Evolutionary conservation across 1,139 yeast genomes (phyloP).

Genomic region (Kluyveromyces sp.): DNA sequence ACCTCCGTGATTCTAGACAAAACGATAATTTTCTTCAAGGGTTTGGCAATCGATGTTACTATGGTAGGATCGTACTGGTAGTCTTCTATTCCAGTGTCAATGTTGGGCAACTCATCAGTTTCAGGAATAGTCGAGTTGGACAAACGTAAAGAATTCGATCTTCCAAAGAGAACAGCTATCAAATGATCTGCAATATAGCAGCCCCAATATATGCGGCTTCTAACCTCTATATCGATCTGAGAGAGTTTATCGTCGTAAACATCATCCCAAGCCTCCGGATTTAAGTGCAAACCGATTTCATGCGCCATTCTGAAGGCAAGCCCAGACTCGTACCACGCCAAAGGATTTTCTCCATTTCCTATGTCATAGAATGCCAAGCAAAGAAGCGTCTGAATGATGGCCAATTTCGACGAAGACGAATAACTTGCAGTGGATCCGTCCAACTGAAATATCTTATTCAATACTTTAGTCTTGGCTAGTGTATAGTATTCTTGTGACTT

Average conservation of each 20-base stretch:
- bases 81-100: slow-evolving; percentile 43
- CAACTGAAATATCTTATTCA: slow-evolving; percentile 39
- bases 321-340: slow-evolving; percentile 59
- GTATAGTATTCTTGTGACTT: slow-evolving; percentile 41
- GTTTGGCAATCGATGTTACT: slow-evolving; percentile 34
- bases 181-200: slow-evolving; percentile 56
- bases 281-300: slow-evolving; percentile 53
- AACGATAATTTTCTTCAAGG: slow-evolving; percentile 43
- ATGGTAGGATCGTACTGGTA: slow-evolving; percentile 29
- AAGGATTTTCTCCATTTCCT: slow-evolving; percentile 47
- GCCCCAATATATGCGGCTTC: slow-evolving; percentile 59
- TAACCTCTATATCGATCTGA: slow-evolving; percentile 41
- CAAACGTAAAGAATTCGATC: slow-evolving; percentile 47
- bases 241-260: slow-evolving; percentile 28
- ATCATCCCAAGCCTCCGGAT: slow-evolving; percentile 47
- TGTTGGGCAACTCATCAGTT: slow-evolving; percentile 51
- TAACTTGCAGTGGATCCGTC: slow-evolving; percentile 22
- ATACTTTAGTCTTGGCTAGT: slow-evolving; percentile 40
- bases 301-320: slow-evolving; percentile 57
- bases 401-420: slow-evolving; percentile 25
- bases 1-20: slow-evolving; percentile 50
- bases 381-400: slow-evolving; percentile 41
- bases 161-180: slow-evolving; percentile 47
- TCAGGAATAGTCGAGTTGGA: slow-evolving; percentile 54
- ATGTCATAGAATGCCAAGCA: slow-evolving; percentile 52